phyloP scores from a whole-genome alignment of 164 flowering plant genomes.

The Aristolochia californica region DNA sequence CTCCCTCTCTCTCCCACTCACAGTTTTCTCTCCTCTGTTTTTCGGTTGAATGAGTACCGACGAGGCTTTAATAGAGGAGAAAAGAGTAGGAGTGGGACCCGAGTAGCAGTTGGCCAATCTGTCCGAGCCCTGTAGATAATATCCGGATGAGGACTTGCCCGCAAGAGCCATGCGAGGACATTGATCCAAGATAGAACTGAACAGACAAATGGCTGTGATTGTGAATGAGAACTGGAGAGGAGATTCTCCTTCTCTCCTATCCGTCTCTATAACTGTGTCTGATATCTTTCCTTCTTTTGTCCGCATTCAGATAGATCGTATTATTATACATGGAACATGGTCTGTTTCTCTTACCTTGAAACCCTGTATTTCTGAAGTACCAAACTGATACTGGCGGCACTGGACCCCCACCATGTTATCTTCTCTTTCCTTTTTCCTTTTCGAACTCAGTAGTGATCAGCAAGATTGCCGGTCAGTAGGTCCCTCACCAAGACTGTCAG shows the following conservation, averaged over 20 bases:
- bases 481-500: no score
- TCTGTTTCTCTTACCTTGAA: no score
- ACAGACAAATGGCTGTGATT: conserved; percentile 27
- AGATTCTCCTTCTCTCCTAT: conserved; percentile 2
- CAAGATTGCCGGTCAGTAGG: no score
- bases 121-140: conserved; percentile 30
- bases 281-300: background rate
- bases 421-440: no score
- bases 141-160: conserved; percentile 30
- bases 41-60: conserved; percentile 2
- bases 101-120: conserved; percentile 42
- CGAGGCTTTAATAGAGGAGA: conserved; percentile 14
- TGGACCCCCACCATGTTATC: no score
- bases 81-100: conserved; percentile 13
- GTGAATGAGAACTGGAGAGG: conserved; percentile 9
- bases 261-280: no score
- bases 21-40: background rate
- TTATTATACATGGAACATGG: no score
- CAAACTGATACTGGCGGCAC: no score
- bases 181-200: conserved; percentile 37
- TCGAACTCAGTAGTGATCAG: no score
- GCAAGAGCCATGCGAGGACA: conserved; percentile 27
- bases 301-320: background rate
- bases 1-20: background rate
- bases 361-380: no score